These are phyloP conservation scores for Cryphonectria parasitica DNA, from an alignment of 2,329 filamentous ascomycete genomes.

Conservation along the genomic window DNA sequence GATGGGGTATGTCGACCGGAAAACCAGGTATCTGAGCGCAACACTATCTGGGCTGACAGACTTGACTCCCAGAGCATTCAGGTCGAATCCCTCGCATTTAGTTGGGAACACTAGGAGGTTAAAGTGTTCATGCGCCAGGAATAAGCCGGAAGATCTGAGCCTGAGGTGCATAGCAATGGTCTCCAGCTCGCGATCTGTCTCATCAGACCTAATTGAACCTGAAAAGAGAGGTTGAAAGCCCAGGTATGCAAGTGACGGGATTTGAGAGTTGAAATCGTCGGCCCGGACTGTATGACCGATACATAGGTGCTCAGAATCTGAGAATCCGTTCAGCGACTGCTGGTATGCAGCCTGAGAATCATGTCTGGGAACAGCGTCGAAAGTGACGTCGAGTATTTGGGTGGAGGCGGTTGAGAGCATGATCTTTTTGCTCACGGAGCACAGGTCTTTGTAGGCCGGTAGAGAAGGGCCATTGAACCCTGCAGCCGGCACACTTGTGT, in stretches of 20 bases:
- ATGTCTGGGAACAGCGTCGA: conserved; percentile 34
- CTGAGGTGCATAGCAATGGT: conserved; percentile 41
- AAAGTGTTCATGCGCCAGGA: conserved; percentile 38
- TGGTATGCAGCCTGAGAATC: conserved; percentile 21
- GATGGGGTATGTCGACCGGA: conserved; percentile 35
- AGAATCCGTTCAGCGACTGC: conserved; percentile 34
- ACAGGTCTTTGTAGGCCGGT: conserved; percentile 22
- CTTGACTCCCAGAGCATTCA: conserved; percentile 29
- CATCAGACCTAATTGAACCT: conserved; percentile 32
- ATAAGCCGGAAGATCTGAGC: conserved; percentile 42
- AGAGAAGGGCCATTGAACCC: conserved; percentile 22
- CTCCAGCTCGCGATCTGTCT: conserved; percentile 4
- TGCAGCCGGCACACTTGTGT: conserved; percentile 20
- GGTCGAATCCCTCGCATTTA: conserved; percentile 42
- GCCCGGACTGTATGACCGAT: conserved; percentile 38
- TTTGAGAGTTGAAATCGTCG: conserved; percentile 32
- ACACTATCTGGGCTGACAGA: conserved; percentile 24
- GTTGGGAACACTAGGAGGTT: conserved; percentile 47
- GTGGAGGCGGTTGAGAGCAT: neutral
- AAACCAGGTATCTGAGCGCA: conserved; percentile 44
- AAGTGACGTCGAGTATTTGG: conserved; percentile 32
- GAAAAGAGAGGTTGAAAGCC: conserved; percentile 31
- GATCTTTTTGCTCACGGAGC: conserved; percentile 33
- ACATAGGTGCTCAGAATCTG: conserved; percentile 34
- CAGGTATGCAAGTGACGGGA: conserved; percentile 24